These are phyloP conservation scores for Coemansia sp. DNA, from an alignment of 192 early-diverging fungal species.

Conservation along the genomic window DNA sequence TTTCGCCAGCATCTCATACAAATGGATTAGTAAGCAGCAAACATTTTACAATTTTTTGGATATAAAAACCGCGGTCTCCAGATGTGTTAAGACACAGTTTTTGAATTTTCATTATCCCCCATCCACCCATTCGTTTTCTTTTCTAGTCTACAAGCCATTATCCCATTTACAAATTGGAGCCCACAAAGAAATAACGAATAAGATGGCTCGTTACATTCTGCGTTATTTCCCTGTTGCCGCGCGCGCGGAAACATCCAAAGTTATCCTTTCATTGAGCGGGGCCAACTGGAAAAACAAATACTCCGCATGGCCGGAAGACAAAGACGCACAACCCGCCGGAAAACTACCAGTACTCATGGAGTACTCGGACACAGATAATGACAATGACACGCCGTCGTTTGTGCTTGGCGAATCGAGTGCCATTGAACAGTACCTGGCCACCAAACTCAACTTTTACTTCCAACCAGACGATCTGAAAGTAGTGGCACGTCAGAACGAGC, in stretches of 20 bases:
- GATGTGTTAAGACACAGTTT: too few species aligned
- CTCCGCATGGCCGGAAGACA: constrained; percentile 34
- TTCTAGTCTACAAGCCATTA: too few species aligned
- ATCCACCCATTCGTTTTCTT: too few species aligned
- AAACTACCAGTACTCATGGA: constrained; percentile 35
- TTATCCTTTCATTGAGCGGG: constrained; percentile 42
- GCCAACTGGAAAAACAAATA: constrained; percentile 35
- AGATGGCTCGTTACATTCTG: constrained; percentile 12
- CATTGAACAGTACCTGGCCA: constrained; percentile 56
- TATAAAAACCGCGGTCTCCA: too few species aligned
- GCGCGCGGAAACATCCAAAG: constrained; percentile 23
- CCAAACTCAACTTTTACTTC: constrained; percentile 38
- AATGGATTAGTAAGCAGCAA: too few species aligned
- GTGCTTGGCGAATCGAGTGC: constrained; percentile 44
- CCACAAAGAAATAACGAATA: too few species aligned
- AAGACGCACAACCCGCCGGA: constrained; percentile 32
- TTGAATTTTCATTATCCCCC: too few species aligned
- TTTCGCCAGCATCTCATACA: too few species aligned
- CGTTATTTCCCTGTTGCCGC: constrained; percentile 32
- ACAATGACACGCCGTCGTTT: constrained; percentile 4
- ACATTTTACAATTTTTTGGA: too few species aligned
- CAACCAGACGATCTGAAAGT: constrained; percentile 14
- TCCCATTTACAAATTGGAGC: too few species aligned
- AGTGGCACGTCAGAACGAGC: constrained; percentile 31
- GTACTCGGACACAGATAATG: not conserved